Conservation (phyloP, 768 basidiomycete species). For the Aureoboletus auriporus region DNA sequence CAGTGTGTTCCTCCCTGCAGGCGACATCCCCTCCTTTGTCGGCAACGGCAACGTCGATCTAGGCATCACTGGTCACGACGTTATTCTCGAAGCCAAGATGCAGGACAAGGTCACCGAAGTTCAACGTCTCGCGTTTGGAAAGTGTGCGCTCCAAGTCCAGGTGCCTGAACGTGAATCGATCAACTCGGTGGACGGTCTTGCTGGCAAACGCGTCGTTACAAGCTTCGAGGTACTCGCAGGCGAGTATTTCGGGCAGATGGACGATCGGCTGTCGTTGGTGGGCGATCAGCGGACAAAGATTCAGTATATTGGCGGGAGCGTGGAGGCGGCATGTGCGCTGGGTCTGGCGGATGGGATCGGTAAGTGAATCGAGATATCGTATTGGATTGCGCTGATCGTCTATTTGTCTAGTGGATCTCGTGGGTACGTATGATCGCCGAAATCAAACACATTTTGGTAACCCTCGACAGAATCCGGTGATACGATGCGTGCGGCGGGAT, state of each 20-base stretch:
- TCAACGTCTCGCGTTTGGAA: conserved; percentile 87
- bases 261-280: conserved; percentile 47
- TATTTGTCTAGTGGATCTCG: conserved; percentile 69
- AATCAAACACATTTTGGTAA: neutral
- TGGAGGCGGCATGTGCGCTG: conserved; percentile 95
- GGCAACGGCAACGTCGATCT: conserved; percentile 96
- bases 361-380: conserved; percentile 32
- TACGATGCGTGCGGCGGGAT: conserved; percentile 97
- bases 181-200: conserved; percentile 72
- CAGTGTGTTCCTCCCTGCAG: conserved; percentile 94
- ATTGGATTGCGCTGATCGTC: neutral
- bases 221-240: conserved; percentile 89
- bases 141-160: conserved; percentile 86
- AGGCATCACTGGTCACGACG: conserved; percentile 97
- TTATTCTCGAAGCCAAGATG: conserved; percentile 89
- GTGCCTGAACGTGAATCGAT: conserved; percentile 75
- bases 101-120: conserved; percentile 71
- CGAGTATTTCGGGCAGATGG: conserved; percentile 69
- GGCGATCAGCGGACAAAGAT: conserved; percentile 70
- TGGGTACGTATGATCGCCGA: conserved; percentile 55
- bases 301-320: conserved; percentile 95
- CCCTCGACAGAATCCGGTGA: conserved; percentile 85
- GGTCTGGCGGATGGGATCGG: conserved; percentile 97
- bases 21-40: conserved; percentile 97
- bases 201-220: conserved; percentile 91